Evolutionary conservation across 495 filamentous ascomycete species (phyloP).

Genomic region (Xylaria grammica): DNA sequence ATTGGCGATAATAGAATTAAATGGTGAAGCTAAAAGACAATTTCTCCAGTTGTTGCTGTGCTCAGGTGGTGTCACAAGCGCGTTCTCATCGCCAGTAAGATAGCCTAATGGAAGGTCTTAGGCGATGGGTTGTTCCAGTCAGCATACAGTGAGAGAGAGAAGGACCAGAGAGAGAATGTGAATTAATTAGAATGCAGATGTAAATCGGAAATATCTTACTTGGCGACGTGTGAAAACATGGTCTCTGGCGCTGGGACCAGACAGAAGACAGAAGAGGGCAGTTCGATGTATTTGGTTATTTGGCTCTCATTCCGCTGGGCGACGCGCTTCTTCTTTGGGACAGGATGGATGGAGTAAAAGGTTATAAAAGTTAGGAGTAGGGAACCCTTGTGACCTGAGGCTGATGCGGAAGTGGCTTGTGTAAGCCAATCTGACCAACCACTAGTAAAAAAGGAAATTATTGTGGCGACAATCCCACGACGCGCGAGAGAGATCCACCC

Average conservation of each 20-base stretch:
- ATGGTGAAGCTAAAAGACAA: background rate
- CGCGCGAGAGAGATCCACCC: no score
- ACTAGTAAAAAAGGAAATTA: background rate
- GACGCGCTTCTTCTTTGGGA: constrained; percentile 13
- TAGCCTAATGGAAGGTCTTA: constrained; percentile 1
- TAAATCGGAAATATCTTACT: background rate
- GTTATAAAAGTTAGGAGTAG: background rate
- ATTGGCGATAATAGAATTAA: background rate
- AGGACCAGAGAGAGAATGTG: no score
- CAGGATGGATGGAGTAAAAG: background rate
- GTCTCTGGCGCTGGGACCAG: background rate
- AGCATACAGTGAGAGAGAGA: background rate
- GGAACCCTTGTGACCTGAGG: constrained; percentile 9
- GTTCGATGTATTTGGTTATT: background rate
- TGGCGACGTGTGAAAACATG: background rate
- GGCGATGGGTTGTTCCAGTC: background rate
- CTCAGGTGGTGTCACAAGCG: background rate
- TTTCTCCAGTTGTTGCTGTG: background rate
- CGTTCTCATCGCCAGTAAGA: background rate
- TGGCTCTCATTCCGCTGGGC: constrained; percentile 9
- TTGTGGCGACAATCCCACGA: background rate
- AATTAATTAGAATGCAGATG: background rate
- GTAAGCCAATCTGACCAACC: background rate
- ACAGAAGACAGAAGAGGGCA: background rate
- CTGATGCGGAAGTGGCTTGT: constrained; percentile 1